Evolutionary conservation across 208 protist genomes (phyloP).

Genomic region (Trypanosoma rangeli): DNA sequence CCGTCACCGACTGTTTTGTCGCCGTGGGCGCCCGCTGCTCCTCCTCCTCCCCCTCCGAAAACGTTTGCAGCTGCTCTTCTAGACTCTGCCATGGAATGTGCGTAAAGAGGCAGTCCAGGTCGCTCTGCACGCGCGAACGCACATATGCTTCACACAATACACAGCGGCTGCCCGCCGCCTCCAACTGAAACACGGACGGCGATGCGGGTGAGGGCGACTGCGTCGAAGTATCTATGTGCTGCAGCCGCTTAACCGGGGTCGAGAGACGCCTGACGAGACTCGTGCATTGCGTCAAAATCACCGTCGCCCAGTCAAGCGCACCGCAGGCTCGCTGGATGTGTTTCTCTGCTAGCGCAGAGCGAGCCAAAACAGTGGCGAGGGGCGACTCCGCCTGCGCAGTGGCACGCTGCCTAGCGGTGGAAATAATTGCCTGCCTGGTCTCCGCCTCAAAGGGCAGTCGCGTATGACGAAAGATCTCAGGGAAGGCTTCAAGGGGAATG

Average conservation of each 20-base stretch:
- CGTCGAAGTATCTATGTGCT: not conserved
- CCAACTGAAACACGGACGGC: not conserved
- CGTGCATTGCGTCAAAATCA: constrained; percentile 43
- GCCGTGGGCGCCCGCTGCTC: not conserved
- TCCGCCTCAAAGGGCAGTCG: constrained; percentile 50
- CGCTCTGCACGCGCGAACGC: constrained; percentile 53
- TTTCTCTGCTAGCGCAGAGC: constrained; percentile 40
- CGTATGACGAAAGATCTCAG: constrained; percentile 49
- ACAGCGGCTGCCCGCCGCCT: constrained; percentile 11
- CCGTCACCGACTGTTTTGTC: constrained; percentile 1
- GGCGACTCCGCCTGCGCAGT: constrained; percentile 37
- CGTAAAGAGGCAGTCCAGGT: constrained; percentile 73
- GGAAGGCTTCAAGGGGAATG: constrained; percentile 81
- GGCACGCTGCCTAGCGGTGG: constrained; percentile 26
- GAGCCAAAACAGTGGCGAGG: constrained; percentile 44
- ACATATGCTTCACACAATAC: constrained; percentile 53
- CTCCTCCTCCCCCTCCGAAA: constrained; percentile 25
- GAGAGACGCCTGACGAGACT: constrained; percentile 35
- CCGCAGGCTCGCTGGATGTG: constrained; percentile 56
- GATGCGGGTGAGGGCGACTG: not conserved
- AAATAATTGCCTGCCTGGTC: constrained; percentile 39
- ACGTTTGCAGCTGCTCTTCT: constrained; percentile 47
- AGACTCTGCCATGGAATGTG: constrained; percentile 68
- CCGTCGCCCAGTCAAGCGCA: constrained; percentile 64
- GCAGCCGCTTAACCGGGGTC: constrained; percentile 6